A percentile compares a stretch with the other conserved stretches of the same genome.
These are phyloP conservation scores for Chlorella vulgaris DNA, from an alignment of 139 green algal species.

Conservation along the genomic window DNA sequence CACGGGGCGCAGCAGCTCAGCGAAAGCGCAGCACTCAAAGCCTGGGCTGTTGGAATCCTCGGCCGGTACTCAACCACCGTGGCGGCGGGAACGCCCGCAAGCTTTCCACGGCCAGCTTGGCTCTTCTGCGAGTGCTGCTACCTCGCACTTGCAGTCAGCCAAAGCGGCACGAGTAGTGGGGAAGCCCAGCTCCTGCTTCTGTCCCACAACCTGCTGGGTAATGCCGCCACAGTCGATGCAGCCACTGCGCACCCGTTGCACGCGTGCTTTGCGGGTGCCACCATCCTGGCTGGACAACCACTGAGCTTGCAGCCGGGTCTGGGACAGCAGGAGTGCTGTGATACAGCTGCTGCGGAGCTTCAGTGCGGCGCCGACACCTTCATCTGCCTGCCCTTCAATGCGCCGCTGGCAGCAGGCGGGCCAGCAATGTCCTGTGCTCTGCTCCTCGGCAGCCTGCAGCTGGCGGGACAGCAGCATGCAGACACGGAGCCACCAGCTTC, in stretches of 20 bases:
- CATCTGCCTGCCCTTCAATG: slow-evolving; percentile 20
- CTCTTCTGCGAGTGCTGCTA: too few species aligned
- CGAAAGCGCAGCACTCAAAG: too few species aligned
- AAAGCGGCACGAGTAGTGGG: too few species aligned
- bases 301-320: too few species aligned
- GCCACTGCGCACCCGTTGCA: not conserved
- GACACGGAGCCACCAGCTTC: not conserved
- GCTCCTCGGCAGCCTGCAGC: slow-evolving; percentile 6
- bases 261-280: not conserved
- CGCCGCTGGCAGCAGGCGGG: not conserved
- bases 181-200: not conserved
- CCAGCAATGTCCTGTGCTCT: not conserved
- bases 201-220: not conserved
- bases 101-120: too few species aligned
- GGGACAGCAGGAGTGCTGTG: not conserved
- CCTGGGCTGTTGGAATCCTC: too few species aligned
- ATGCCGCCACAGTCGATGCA: not conserved
- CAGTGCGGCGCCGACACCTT: not conserved
- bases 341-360: not conserved
- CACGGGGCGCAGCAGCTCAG: too few species aligned
- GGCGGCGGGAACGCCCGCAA: too few species aligned
- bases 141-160: too few species aligned
- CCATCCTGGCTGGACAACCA: not conserved
- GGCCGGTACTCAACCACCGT: too few species aligned
- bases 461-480: not conserved